phyloP scores from a whole-genome alignment of 2,329 filamentous ascomycete species.

The Pyricularia sp. region DNA sequence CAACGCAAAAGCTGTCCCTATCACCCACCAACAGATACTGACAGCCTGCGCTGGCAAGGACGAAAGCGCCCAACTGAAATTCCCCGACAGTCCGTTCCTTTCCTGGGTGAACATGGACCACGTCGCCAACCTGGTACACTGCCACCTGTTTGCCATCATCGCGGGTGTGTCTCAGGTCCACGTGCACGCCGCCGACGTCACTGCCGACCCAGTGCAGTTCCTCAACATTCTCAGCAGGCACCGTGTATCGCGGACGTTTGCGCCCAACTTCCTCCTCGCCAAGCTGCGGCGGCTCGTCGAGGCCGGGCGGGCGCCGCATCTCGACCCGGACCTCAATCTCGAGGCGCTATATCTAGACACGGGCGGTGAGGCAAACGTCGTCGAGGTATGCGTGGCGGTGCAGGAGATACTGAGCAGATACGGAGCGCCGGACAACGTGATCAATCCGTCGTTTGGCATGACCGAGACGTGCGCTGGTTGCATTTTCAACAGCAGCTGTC shows the following conservation, averaged over 20 bases:
- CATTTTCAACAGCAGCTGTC: conserved; percentile 32
- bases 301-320: conserved; percentile 5
- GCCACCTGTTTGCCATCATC: conserved; percentile 38
- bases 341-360: conserved; percentile 21
- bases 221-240: conserved; percentile 28
- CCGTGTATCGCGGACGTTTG: conserved; percentile 32
- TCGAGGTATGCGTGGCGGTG: conserved; percentile 19
- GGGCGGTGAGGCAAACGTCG: conserved; percentile 36
- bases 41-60: conserved; percentile 33
- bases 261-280: conserved; percentile 26
- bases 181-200: conserved; percentile 28
- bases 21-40: conserved; percentile 33
- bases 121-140: conserved; percentile 39
- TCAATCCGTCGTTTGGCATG: conserved; percentile 36
- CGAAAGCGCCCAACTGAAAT: conserved; percentile 21
- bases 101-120: conserved; percentile 46
- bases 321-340: conserved; percentile 13
- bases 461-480: conserved; percentile 43
- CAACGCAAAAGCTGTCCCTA: conserved; percentile 36
- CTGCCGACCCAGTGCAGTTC: conserved; percentile 27
- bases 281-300: conserved; percentile 12
- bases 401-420: conserved; percentile 19
- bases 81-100: conserved; percentile 25
- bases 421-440: conserved; percentile 22
- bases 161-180: conserved; percentile 34